Base-by-base conservation (phyloP, 805 yeast genomes). In the Kodamaea laetipori region DNA sequence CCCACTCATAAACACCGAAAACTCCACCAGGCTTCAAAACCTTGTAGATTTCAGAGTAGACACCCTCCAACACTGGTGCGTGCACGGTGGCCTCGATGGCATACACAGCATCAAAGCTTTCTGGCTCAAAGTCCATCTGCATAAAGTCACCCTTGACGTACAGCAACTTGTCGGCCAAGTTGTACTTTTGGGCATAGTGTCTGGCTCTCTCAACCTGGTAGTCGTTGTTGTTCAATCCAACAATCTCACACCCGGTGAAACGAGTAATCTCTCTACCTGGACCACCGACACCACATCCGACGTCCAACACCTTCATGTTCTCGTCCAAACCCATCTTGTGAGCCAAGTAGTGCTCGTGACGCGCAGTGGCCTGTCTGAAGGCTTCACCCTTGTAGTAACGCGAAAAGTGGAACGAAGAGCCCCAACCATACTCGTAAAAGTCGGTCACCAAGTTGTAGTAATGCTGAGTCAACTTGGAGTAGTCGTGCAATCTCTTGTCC, bases 221-320 rank as follows among this genome's bases (percentile, higher is more conserved):
- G 70, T 94, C 99, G 66, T 94, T 94, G 77, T 94, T 92, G 76
- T 92, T 92, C 58, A 92, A 77, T 40, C 99, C 99, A 50, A 86
- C 86, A 63, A 92, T 76, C 56, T 80, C 72, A 71, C 90, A 84
- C 58, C 84, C 89, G 40, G 98, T 85, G 75, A 92, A 92, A 63
- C 96, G 81, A 48, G 85, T 77, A 60, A 92, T 92, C 73, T 94
- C 97, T 68, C 97, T 85, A 16, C 96, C 97, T 58, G 99, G 99
- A 33, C 99, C 99, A 63, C 99, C 99, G 57, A 92, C 96, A 77
- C 99, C 99, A 74, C 99, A 94, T 37, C 99, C 99, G 45, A 92
- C 99, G 64, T 92, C 99, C 55, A 92, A 77, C 12, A 92, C 99
- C 60, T 83, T 82, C 88, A 86, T 86, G 55, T 81, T 78, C 55